Conservation (phyloP, 1,139 yeast species). For the Sugiyamaella paludigena region DNA sequence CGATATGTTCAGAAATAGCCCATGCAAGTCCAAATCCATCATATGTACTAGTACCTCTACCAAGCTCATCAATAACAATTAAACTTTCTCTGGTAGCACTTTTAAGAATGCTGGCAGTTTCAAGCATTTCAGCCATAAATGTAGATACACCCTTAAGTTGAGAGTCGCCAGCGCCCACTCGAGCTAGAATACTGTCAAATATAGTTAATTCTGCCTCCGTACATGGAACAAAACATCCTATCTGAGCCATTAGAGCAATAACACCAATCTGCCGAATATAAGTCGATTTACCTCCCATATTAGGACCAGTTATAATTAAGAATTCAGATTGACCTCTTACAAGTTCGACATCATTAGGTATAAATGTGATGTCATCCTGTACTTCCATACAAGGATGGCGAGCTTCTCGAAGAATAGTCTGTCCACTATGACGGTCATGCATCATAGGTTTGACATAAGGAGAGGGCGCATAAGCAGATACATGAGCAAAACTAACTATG, state of each 20-base stretch:
- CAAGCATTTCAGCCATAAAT: constrained; percentile 97
- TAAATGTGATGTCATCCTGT: constrained; percentile 83
- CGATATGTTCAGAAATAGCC: constrained; percentile 88
- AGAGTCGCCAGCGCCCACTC: constrained; percentile 99
- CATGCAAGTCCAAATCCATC: constrained; percentile 98
- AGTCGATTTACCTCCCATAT: constrained; percentile 98
- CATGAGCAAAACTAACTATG: constrained; percentile 78
- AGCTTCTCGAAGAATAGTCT: constrained; percentile 61
- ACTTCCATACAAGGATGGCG: constrained; percentile 94
- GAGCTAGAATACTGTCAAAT: constrained; percentile 87
- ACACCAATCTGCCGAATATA: constrained; percentile 91
- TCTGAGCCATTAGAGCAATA: constrained; percentile 82
- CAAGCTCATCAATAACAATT: constrained; percentile 90
- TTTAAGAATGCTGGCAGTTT: constrained; percentile 86
- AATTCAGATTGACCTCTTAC: constrained; percentile 57
- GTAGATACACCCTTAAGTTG: constrained; percentile 96
- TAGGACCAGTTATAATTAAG: constrained; percentile 90
- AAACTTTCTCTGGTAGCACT: constrained; percentile 81
- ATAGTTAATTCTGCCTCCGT: constrained; percentile 69
- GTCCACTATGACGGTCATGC: constrained; percentile 54
- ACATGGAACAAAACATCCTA: constrained; percentile 89
- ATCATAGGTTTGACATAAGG: constrained; percentile 74
- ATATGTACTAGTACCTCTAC: constrained; percentile 94
- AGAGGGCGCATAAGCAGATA: constrained; percentile 76
- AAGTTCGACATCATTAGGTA: constrained; percentile 77